Evolutionary conservation across 2,329 filamentous ascomycete species (phyloP).

Genomic region (Sclerotinia minor): DNA sequence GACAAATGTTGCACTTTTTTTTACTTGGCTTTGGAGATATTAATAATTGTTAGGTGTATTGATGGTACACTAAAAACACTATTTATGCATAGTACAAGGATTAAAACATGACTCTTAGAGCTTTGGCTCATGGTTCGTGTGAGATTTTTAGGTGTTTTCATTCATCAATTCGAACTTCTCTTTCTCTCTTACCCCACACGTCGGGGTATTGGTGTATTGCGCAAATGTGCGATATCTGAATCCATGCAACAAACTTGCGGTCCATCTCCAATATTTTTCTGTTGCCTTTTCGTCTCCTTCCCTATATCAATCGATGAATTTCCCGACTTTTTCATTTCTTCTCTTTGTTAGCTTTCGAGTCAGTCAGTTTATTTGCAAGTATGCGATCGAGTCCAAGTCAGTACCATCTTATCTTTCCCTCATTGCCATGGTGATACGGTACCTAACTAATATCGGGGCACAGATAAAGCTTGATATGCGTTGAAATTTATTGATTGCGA

Average conservation of each 20-base stretch:
- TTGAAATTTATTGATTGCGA: conserved; percentile 30
- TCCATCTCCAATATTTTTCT: not conserved
- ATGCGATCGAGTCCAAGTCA: not conserved
- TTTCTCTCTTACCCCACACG: not conserved
- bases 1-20: no score
- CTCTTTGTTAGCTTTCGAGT: not conserved
- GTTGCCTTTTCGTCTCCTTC: not conserved
- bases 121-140: not conserved
- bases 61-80: not conserved
- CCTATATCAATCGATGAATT: not conserved
- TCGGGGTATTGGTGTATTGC: no score
- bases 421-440: conserved; percentile 2
- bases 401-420: not conserved
- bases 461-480: conserved; percentile 15
- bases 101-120: conserved; percentile 1
- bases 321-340: not conserved
- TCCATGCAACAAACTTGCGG: not conserved
- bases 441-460: not conserved
- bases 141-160: not conserved
- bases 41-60: not conserved
- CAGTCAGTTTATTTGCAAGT: not conserved
- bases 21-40: not conserved
- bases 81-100: not conserved
- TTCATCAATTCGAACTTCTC: not conserved
- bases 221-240: no score